phyloP scores from a whole-genome alignment of 2,329 filamentous ascomycete species.

The Akanthomyces uredinophilus region DNA sequence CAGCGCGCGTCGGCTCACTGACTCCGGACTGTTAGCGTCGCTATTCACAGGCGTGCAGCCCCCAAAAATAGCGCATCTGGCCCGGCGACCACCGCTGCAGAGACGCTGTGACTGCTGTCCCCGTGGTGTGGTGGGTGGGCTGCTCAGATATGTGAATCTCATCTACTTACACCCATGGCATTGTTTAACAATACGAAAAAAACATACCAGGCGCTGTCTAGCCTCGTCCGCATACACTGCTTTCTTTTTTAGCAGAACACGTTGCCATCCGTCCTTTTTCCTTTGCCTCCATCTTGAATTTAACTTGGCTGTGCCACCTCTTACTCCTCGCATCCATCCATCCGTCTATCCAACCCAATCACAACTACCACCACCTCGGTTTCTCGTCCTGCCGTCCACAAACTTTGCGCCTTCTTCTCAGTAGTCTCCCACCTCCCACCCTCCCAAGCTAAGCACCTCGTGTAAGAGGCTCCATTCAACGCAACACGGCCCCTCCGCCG shows the following conservation, averaged over 20 bases:
- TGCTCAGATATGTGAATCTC: background rate
- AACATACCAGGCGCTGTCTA: background rate
- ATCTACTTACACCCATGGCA: background rate
- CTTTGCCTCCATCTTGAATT: background rate
- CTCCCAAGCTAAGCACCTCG: background rate
- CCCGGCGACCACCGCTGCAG: background rate
- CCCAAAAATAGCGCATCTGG: background rate
- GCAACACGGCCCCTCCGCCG: slow-evolving; percentile 6
- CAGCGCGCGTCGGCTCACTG: too few relatives aligned
- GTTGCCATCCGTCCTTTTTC: background rate
- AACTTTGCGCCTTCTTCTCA: background rate
- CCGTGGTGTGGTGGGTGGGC: background rate
- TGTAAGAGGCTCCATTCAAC: slow-evolving; percentile 11
- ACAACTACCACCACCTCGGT: background rate
- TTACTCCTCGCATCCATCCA: background rate
- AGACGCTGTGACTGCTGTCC: background rate
- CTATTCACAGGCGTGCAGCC: background rate
- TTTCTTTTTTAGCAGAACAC: background rate
- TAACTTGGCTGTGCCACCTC: background rate
- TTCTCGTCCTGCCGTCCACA: background rate
- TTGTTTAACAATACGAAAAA: slow-evolving; percentile 3
- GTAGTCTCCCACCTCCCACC: background rate
- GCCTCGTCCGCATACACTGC: background rate
- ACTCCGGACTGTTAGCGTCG: background rate
- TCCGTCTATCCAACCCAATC: background rate